A percentile compares a stretch with the other conserved stretches of the same genome.
Evolutionary conservation across 1,284 basidiomycete species (phyloP).

Genomic region (Cryptococcus amylolentus): DNA sequence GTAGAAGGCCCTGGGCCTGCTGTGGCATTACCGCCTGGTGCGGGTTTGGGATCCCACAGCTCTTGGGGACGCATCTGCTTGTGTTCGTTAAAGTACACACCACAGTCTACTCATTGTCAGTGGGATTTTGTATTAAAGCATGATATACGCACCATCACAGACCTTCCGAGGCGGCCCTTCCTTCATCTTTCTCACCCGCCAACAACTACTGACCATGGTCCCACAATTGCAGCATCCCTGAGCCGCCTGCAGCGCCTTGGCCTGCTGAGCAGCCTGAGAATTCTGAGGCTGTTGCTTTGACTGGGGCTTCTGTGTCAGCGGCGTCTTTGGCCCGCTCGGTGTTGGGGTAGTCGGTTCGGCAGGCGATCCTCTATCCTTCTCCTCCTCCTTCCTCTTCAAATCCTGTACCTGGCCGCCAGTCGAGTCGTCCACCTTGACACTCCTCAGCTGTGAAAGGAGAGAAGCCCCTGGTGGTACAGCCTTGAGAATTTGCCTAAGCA

Average conservation of each 20-base stretch:
- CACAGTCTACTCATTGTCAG: conserved; percentile 29
- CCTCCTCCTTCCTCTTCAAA: conserved; percentile 1
- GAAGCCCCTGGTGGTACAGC: conserved; percentile 26
- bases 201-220: conserved; percentile 32
- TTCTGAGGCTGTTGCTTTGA: conserved; percentile 1
- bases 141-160: conserved; percentile 39
- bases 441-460: conserved; percentile 11
- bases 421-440: conserved; percentile 11
- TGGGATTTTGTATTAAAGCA: not conserved
- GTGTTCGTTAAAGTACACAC: conserved; percentile 45
- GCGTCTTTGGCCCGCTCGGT: not conserved
- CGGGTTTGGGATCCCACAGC: conserved; percentile 24
- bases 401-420: not conserved
- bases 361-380: conserved; percentile 10
- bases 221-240: conserved; percentile 44
- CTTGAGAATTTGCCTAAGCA: conserved; percentile 38
- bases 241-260: not conserved
- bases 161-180: conserved; percentile 40
- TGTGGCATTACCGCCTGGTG: conserved; percentile 3
- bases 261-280: not conserved
- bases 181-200: conserved; percentile 40
- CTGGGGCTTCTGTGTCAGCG: not conserved
- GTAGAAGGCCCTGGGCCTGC: not conserved
- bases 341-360: conserved; percentile 15
- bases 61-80: conserved; percentile 45